Percentiles rank a stretch among this genome's conserved stretches.
Conservation (phyloP, 2,329 filamentous ascomycete genomes). For the Pseudogymnoascus pannorum region DNA sequence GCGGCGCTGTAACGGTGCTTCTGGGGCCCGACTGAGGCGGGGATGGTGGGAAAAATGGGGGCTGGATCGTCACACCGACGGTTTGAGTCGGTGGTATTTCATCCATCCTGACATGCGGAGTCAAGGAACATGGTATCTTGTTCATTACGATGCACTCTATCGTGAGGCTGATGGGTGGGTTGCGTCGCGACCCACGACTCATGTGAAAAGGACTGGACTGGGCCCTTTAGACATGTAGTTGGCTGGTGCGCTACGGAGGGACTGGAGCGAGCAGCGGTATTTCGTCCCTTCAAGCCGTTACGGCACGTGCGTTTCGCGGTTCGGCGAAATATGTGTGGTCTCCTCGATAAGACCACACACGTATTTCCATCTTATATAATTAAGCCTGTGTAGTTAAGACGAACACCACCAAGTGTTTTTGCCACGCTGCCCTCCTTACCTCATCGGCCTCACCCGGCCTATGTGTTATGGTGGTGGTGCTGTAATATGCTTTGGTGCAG, state of each 20-base stretch:
- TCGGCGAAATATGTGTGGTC: neutral
- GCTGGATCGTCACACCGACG: neutral
- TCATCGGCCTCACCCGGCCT: neutral
- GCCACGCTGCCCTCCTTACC: neutral
- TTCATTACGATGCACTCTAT: neutral
- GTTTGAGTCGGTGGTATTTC: neutral
- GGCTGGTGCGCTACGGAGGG: neutral
- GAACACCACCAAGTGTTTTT: neutral
- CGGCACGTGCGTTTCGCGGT: neutral
- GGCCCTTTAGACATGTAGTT: neutral
- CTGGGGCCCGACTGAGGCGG: neutral
- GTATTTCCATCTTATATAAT: neutral
- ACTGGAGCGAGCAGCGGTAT: neutral
- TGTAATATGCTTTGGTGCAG: constrained; percentile 8
- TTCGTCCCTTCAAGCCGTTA: constrained; percentile 2
- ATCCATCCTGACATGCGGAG: neutral
- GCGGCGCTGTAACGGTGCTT: neutral
- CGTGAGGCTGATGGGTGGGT: neutral
- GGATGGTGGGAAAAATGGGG: neutral
- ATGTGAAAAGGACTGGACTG: neutral
- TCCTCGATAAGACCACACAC: neutral
- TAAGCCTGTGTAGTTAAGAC: neutral
- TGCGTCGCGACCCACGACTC: neutral
- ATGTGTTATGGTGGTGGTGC: neutral
- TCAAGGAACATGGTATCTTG: neutral